phyloP scores from a whole-genome alignment of 805 yeast species.

The Candida adriatica region DNA sequence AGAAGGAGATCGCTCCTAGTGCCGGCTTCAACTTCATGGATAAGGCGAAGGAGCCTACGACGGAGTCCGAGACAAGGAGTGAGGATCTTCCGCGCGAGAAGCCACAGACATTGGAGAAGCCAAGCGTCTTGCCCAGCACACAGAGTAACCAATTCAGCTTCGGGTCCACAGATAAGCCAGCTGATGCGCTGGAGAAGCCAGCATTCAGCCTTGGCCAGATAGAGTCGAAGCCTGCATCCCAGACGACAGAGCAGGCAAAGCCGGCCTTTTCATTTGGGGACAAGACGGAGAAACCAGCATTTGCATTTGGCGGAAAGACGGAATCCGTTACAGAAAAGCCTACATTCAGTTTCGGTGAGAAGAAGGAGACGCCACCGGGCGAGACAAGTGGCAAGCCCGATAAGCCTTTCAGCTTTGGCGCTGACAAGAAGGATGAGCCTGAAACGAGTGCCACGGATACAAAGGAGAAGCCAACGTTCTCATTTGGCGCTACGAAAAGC shows the following conservation, averaged over 20 bases:
- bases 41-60: slow-evolving; percentile 1
- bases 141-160: too few relatives aligned
- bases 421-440: background rate
- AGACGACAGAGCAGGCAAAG: too few relatives aligned
- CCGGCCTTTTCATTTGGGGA: background rate
- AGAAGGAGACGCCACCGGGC: slow-evolving; percentile 4
- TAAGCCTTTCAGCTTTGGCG: background rate
- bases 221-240: too few relatives aligned
- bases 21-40: slow-evolving; percentile 24
- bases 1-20: slow-evolving; percentile 21
- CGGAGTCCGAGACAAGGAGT: background rate
- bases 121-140: too few relatives aligned
- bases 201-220: too few relatives aligned
- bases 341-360: slow-evolving; percentile 9
- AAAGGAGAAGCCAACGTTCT: background rate
- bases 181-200: too few relatives aligned
- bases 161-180: too few relatives aligned
- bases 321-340: slow-evolving; percentile 3
- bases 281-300: background rate
- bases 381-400: background rate
- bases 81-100: too few relatives aligned
- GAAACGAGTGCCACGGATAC: background rate
- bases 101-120: too few relatives aligned
- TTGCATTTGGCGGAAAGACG: background rate
- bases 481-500: background rate